Percentiles rank a stretch among this genome's conserved stretches.
Conservation (phyloP, 2,329 filamentous ascomycete species). For the Pyricularia grisea region DNA sequence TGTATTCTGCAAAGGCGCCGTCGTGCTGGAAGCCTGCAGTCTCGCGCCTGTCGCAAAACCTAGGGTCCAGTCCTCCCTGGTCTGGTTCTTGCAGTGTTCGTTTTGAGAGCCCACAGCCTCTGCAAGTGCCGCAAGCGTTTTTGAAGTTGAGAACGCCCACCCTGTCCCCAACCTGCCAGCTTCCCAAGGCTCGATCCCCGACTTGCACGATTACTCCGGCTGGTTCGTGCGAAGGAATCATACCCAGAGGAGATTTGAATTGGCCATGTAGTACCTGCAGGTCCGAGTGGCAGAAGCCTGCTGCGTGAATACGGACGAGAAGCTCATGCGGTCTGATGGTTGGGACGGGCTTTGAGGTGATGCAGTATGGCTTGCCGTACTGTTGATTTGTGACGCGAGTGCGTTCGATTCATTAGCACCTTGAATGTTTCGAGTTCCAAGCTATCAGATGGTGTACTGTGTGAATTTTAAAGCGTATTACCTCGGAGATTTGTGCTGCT, state of each 20-base stretch:
- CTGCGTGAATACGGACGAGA: slow-evolving; percentile 21
- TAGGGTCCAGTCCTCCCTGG: slow-evolving; percentile 14
- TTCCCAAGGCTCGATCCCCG: slow-evolving; percentile 13
- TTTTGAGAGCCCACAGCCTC: slow-evolving; percentile 13
- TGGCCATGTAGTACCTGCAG: slow-evolving; percentile 23
- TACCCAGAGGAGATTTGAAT: slow-evolving; percentile 17
- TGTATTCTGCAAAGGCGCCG: slow-evolving; percentile 24
- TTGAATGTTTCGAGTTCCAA: background rate
- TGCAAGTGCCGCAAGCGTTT: slow-evolving; percentile 18
- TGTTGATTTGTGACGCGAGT: slow-evolving; percentile 7
- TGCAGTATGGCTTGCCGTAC: slow-evolving; percentile 20
- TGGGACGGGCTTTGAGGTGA: slow-evolving; percentile 14
- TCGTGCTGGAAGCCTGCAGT: slow-evolving; percentile 24
- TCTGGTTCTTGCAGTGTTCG: slow-evolving; percentile 9
- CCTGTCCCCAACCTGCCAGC: slow-evolving; percentile 22
- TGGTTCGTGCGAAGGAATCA: slow-evolving; percentile 26
- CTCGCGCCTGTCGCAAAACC: slow-evolving; percentile 21
- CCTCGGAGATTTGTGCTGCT: background rate
- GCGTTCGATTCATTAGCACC: background rate
- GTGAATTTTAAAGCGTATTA: background rate
- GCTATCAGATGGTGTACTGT: background rate
- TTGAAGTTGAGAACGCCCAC: slow-evolving; percentile 26
- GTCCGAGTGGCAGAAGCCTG: slow-evolving; percentile 27
- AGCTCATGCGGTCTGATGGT: slow-evolving; percentile 17
- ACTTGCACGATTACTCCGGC: slow-evolving; percentile 20